A percentile compares a stretch with the other conserved stretches of the same genome.
Conservation (phyloP, 768 basidiomycete genomes). For the Pleurotus platypus region DNA sequence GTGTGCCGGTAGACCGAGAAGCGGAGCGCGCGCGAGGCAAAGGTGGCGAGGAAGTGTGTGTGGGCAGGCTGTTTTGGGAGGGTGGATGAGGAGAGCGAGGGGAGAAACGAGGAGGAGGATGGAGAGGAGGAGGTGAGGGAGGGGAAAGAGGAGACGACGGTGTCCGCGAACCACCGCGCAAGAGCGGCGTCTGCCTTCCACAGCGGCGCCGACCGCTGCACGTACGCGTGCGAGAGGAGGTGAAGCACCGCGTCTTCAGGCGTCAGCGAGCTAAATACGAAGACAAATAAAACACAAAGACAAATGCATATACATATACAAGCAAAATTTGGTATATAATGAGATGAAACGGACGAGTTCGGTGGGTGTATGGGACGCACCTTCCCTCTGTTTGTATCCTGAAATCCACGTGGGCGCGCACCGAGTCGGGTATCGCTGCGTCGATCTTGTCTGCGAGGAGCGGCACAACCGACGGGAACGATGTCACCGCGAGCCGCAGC, state of each 20-base stretch:
- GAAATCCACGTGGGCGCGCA: conserved; percentile 62
- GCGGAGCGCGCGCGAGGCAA: conserved; percentile 35
- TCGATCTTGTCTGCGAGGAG: conserved; percentile 87
- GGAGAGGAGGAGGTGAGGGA: conserved; percentile 21
- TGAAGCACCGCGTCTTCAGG: conserved; percentile 54
- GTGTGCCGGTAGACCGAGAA: conserved; percentile 72
- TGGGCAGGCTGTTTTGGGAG: conserved; percentile 26
- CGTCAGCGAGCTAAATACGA: conserved; percentile 29
- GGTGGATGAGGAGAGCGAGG: conserved; percentile 14
- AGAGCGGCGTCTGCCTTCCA: conserved; percentile 72
- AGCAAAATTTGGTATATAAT: no score
- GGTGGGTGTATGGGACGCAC: conserved; percentile 34
- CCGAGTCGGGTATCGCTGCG: conserved; percentile 50
- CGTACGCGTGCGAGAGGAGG: conserved; percentile 87
- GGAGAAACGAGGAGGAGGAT: conserved; percentile 18
- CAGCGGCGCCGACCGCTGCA: conserved; percentile 64
- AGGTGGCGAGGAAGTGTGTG: conserved; percentile 33
- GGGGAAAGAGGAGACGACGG: conserved; percentile 42
- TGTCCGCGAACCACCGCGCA: conserved; percentile 67
- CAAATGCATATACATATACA: background rate
- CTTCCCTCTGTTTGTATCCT: conserved; percentile 63
- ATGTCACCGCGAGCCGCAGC: conserved; percentile 66
- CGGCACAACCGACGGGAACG: conserved; percentile 80
- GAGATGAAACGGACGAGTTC: background rate
- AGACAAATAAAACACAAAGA: conserved; percentile 11